These are phyloP conservation scores for Apodospora peruviana DNA, from an alignment of 495 filamentous ascomycete genomes.

Conservation along the genomic window DNA sequence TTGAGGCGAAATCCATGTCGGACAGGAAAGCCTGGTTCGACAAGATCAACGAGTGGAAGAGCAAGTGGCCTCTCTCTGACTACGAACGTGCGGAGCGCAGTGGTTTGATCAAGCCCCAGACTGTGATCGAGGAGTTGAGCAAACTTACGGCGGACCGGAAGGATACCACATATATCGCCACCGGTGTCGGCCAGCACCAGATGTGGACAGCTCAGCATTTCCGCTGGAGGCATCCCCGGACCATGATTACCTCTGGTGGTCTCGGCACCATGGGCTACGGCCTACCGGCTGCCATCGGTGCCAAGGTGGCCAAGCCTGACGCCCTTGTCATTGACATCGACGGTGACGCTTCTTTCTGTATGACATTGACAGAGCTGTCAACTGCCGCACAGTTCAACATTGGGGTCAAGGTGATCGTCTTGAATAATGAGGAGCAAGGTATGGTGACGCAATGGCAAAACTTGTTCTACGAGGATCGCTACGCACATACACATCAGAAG, in stretches of 20 bases:
- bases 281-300: conserved; percentile 87
- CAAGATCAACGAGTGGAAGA: conserved; percentile 86
- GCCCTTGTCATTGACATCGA: conserved; percentile 89
- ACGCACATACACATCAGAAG: conserved; percentile 84
- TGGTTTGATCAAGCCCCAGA: conserved; percentile 83
- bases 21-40: conserved; percentile 79
- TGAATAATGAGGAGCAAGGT: conserved; percentile 95
- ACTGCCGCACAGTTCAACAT: conserved; percentile 90
- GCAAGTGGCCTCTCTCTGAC: conserved; percentile 66
- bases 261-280: conserved; percentile 96
- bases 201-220: conserved; percentile 98
- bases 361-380: conserved; percentile 90
- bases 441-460: conserved; percentile 98
- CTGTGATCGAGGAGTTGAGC: conserved; percentile 75
- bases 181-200: conserved; percentile 92
- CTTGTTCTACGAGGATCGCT: conserved; percentile 88
- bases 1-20: conserved; percentile 49
- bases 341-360: conserved; percentile 93
- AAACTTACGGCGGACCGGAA: conserved; percentile 68
- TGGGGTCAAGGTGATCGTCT: conserved; percentile 81
- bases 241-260: conserved; percentile 87
- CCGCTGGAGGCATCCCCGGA: conserved; percentile 79
- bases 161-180: conserved; percentile 76
- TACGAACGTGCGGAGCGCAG: conserved; percentile 66
- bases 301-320: conserved; percentile 84